A percentile compares a stretch with the other conserved stretches of the same genome.
phyloP scores from a whole-genome alignment of 2,329 filamentous ascomycete species.

The Exophiala dermatitidis region DNA sequence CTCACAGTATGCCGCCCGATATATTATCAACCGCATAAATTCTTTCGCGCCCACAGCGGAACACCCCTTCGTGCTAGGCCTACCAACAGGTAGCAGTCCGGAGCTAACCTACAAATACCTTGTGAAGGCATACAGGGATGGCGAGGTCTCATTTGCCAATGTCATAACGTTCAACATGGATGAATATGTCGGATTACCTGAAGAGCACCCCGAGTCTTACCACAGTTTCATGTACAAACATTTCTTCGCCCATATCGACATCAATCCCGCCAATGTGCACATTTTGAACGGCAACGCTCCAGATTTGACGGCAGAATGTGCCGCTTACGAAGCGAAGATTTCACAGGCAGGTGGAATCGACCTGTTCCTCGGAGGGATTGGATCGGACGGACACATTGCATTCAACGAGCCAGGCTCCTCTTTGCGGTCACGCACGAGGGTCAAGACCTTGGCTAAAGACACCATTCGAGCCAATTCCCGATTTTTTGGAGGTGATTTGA shows the following conservation, averaged over 20 bases:
- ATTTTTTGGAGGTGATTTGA: slow-evolving; percentile 70
- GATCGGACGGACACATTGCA: slow-evolving; percentile 79
- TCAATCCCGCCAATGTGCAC: slow-evolving; percentile 73
- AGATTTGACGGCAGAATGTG: slow-evolving; percentile 68
- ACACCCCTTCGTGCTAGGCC: slow-evolving; percentile 71
- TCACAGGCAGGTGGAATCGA: slow-evolving; percentile 69
- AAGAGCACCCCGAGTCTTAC: slow-evolving; percentile 78
- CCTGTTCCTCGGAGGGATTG: slow-evolving; percentile 77
- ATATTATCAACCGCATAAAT: slow-evolving; percentile 74
- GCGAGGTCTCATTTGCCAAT: slow-evolving; percentile 72
- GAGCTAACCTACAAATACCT: slow-evolving; percentile 70
- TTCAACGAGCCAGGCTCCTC: slow-evolving; percentile 86
- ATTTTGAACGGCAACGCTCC: slow-evolving; percentile 74
- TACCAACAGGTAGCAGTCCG: slow-evolving; percentile 77
- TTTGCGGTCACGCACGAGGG: slow-evolving; percentile 67
- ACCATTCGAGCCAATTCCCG: slow-evolving; percentile 79
- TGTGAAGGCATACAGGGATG: slow-evolving; percentile 45
- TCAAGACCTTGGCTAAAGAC: slow-evolving; percentile 82
- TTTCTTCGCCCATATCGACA: slow-evolving; percentile 80
- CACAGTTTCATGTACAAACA: slow-evolving; percentile 92
- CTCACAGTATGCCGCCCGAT: slow-evolving; percentile 70
- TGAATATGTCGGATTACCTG: slow-evolving; percentile 77
- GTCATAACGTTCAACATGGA: slow-evolving; percentile 94
- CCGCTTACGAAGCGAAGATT: slow-evolving; percentile 73
- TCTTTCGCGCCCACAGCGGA: slow-evolving; percentile 63